Conservation (phyloP, 163 green algal species). For the Volvox carteri region DNA sequence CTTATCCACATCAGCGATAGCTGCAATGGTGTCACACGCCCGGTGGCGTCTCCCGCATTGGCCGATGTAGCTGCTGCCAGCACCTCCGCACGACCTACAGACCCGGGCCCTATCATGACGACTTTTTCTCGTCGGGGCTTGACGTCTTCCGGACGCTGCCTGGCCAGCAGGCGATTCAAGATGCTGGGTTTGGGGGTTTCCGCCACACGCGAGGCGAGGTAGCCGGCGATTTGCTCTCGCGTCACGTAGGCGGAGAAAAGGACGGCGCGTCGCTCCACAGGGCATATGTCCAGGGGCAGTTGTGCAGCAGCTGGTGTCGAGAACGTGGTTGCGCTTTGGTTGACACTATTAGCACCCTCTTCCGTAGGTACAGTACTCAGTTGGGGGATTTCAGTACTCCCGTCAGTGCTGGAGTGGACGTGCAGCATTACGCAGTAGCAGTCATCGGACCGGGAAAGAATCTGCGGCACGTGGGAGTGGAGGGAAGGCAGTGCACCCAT, state of each 20-base stretch:
- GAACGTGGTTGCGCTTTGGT: too few relatives aligned
- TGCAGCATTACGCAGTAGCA: constrained; percentile 73
- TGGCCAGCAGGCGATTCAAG: neutral
- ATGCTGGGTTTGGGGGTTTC: neutral
- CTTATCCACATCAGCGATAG: constrained; percentile 54
- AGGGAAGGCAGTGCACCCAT: too few relatives aligned
- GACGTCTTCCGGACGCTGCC: neutral
- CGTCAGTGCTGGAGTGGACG: constrained; percentile 28
- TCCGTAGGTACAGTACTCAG: too few relatives aligned
- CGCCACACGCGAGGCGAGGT: neutral
- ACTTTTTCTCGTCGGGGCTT: constrained; percentile 3
- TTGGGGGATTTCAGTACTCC: too few relatives aligned
- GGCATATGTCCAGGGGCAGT: too few relatives aligned
- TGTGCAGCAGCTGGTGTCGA: neutral
- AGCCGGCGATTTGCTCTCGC: constrained; percentile 53
- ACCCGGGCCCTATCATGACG: constrained; percentile 64
- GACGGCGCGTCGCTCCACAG: neutral
- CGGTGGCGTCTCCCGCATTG: neutral
- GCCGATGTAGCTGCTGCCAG: constrained; percentile 33
- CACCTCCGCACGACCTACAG: constrained; percentile 64
- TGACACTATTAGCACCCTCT: too few relatives aligned
- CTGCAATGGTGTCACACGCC: constrained; percentile 13
- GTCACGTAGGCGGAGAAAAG: constrained; percentile 72
- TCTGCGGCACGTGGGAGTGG: neutral
- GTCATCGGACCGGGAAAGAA: constrained; percentile 55